Base-by-base conservation (phyloP, 208 protist species). In the Acanthamoeba sp. region DNA sequence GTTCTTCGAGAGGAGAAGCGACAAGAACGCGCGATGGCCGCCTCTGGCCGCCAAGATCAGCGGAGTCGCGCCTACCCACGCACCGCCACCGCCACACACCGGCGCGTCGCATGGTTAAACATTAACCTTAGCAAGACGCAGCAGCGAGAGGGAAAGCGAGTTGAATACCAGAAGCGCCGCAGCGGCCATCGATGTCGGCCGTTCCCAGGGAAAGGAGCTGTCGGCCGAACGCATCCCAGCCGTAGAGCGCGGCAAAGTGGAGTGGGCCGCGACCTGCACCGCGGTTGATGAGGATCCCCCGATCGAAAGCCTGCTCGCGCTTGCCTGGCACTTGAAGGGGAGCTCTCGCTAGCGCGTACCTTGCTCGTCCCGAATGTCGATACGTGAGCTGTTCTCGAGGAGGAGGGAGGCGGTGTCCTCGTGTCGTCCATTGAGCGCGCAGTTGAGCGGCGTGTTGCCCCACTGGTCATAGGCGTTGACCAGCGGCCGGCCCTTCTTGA, bases 381-480 rank as follows among this genome's bases (percentile, higher is more conserved):
- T 55, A 24, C 76, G 76, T 1, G 76, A 85, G 45, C 40, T 85
- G 76, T 85, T 85, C 76, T 85, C 76, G 36, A 85, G 45, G 36
- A 85, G 76, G 20, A 85, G 76, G 27, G 76, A 85, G 2, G 76
- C 76, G 22, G 76, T 85, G 45, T 85, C 76, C 76, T 85, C 76
- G 76, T 85, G 76, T 40, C 24, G 76, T 10, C 76, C 76, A 40
- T 85, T 32, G 40, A 85, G 76, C 20, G 76, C 76, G 45, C 76
- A 85, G 76, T 55, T 85, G 45, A 85, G 76, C 3, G 76, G 76
- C 36, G 76, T 85, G 76, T 85, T 85, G 76, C 76, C 76, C 76
- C 76, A 85, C 38, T 85, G 76, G 9, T 85, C 76, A 40, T 55
- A 85, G 40, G 76, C 76, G 76, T 85, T 85, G 27, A 85, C 76